A percentile compares a stretch with the other conserved stretches of the same genome.
These are phyloP conservation scores for Spathaspora gorwiae DNA, from an alignment of 805 yeast species.

Conservation along the genomic window DNA sequence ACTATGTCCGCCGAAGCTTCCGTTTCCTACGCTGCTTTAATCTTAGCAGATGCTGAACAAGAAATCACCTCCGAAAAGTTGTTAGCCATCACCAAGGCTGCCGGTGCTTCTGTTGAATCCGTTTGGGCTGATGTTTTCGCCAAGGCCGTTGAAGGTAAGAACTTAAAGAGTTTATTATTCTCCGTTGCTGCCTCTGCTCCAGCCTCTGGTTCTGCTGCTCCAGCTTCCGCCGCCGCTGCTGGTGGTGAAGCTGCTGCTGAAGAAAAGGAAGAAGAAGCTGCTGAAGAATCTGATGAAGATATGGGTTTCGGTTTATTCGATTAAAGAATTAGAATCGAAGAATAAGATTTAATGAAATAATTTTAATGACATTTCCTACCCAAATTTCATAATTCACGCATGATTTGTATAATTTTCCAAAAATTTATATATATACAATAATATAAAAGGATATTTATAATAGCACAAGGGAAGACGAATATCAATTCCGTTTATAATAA, in stretches of 20 bases:
- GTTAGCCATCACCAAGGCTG: constrained; percentile 71
- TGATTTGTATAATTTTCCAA: background rate
- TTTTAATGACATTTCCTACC: background rate
- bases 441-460: background rate
- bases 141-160: constrained; percentile 80
- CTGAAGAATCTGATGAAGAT: constrained; percentile 65
- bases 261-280: constrained; percentile 65
- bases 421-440: too few relatives aligned
- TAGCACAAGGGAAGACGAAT: too few relatives aligned
- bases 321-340: constrained; percentile 41
- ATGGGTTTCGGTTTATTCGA: constrained; percentile 98
- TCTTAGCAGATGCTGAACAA: constrained; percentile 94
- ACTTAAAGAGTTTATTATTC: constrained; percentile 72
- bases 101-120: constrained; percentile 73
- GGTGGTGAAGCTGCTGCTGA: constrained; percentile 65
- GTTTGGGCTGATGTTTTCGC: constrained; percentile 88
- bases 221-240: constrained; percentile 30
- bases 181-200: constrained; percentile 48
- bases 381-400: background rate
- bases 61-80: constrained; percentile 88
- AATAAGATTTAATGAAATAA: background rate
- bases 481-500: too few relatives aligned
- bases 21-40: constrained; percentile 96
- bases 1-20: constrained; percentile 87
- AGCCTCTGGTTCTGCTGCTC: constrained; percentile 33